A percentile compares a stretch with the other conserved stretches of the same genome.
These are phyloP conservation scores for Dioscorea zingiberensis DNA, from an alignment of 106 monocot species.

Conservation along the genomic window DNA sequence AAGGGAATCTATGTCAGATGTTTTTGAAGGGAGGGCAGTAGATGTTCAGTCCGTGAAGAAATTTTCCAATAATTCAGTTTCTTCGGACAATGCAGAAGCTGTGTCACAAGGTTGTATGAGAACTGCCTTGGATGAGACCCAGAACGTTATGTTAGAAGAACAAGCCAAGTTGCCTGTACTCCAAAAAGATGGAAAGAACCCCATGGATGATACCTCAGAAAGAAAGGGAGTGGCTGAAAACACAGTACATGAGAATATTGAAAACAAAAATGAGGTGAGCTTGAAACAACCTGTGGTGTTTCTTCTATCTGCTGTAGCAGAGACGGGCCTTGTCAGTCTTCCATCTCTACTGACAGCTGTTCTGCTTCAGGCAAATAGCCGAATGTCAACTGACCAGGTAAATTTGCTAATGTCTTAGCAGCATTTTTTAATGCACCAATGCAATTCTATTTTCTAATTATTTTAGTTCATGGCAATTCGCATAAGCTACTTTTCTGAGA, in stretches of 20 bases:
- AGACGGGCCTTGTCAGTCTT: constrained; percentile 93
- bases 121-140: constrained; percentile 5
- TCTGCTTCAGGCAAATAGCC: constrained; percentile 89
- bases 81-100: constrained; percentile 5
- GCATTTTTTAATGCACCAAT: too few species aligned
- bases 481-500: too few species aligned
- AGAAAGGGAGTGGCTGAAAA: constrained; percentile 22
- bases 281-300: constrained; percentile 56
- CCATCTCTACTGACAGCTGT: constrained; percentile 92
- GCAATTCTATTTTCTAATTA: too few species aligned
- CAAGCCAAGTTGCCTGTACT: constrained; percentile 8
- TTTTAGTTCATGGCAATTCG: too few species aligned
- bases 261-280: constrained; percentile 26
- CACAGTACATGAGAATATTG: constrained; percentile 7
- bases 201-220: constrained; percentile 13
- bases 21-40: neutral
- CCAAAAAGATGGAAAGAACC: constrained; percentile 33
- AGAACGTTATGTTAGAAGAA: constrained; percentile 14
- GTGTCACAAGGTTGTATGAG: neutral
- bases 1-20: too few species aligned
- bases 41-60: constrained; percentile 14
- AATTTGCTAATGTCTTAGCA: neutral
- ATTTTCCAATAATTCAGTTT: constrained; percentile 17
- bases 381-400: constrained; percentile 90
- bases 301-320: constrained; percentile 67